Evolutionary conservation across 2,329 filamentous ascomycete genomes (phyloP).

Genomic region (Cryphonectria nitschkei): DNA sequence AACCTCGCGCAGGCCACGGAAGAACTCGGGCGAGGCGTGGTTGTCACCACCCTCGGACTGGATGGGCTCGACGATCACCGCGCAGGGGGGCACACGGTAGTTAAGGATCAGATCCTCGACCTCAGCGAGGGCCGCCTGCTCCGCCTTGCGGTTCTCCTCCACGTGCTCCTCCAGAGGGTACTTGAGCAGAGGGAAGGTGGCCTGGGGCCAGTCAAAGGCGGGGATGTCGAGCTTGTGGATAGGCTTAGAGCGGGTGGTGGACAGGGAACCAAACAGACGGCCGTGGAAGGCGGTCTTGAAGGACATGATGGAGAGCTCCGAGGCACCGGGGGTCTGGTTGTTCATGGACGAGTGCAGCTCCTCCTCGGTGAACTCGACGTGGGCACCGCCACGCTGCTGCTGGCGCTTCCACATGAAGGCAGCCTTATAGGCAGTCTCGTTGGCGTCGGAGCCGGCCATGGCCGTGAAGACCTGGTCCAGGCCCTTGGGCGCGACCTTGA

Average conservation of each 20-base stretch:
- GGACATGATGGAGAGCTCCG: slow-evolving; percentile 79
- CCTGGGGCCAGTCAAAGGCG: slow-evolving; percentile 93
- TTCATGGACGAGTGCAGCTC: slow-evolving; percentile 78
- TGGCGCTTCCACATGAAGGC: slow-evolving; percentile 92
- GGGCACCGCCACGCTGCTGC: slow-evolving; percentile 75
- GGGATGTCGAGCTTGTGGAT: slow-evolving; percentile 96
- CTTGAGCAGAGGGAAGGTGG: slow-evolving; percentile 81
- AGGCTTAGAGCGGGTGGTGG: slow-evolving; percentile 88
- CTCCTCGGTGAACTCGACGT: slow-evolving; percentile 77
- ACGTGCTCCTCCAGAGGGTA: slow-evolving; percentile 83
- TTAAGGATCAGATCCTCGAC: slow-evolving; percentile 80
- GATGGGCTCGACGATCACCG: slow-evolving; percentile 85
- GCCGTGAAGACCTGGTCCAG: slow-evolving; percentile 89
- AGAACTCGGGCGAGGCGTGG: slow-evolving; percentile 86
- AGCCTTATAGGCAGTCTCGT: slow-evolving; percentile 93
- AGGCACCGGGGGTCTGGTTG: slow-evolving; percentile 77
- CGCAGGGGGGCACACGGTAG: slow-evolving; percentile 79
- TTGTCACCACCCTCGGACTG: slow-evolving; percentile 95
- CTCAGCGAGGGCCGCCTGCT: slow-evolving; percentile 79
- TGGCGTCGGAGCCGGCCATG: slow-evolving; percentile 87
- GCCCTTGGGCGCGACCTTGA: slow-evolving; percentile 81
- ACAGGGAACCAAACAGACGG: slow-evolving; percentile 83
- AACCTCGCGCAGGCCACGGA: slow-evolving; percentile 78
- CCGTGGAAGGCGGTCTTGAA: slow-evolving; percentile 92
- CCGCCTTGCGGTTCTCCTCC: slow-evolving; percentile 80